Conservation (phyloP, 208 protist genomes). For the Acanthamoeba healyi region DNA sequence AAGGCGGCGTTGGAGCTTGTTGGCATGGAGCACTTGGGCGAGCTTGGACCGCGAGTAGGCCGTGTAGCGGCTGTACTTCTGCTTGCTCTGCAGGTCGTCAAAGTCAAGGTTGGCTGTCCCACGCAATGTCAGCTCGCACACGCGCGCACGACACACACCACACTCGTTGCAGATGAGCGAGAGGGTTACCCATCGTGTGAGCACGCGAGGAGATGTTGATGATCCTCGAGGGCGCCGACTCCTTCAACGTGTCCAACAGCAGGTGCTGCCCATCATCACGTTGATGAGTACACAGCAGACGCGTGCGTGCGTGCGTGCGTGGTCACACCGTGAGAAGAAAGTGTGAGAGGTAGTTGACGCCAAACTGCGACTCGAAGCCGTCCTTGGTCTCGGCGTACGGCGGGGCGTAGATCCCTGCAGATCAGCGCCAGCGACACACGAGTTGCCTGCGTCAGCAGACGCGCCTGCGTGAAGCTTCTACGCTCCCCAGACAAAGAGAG, state of each 20-base stretch:
- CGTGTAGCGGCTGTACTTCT: not conserved
- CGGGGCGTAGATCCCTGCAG: not conserved
- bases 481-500: too few relatives aligned
- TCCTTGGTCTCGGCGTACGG: not conserved
- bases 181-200: not conserved
- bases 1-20: not conserved
- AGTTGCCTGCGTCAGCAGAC: too few relatives aligned
- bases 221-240: not conserved
- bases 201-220: constrained; percentile 26
- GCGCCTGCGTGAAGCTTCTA: too few relatives aligned
- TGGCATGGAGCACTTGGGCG: not conserved
- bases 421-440: too few relatives aligned
- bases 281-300: too few relatives aligned
- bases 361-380: constrained; percentile 22
- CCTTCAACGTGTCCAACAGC: constrained; percentile 38
- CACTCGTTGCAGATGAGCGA: not conserved
- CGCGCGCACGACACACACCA: too few relatives aligned
- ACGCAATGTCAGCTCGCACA: too few relatives aligned
- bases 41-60: constrained; percentile 36
- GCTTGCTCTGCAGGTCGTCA: not conserved
- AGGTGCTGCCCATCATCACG: not conserved
- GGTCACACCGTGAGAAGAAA: constrained; percentile 27
- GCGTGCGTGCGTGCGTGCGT: not conserved
- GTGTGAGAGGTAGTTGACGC: constrained; percentile 17
- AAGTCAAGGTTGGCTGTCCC: constrained; percentile 34